Base-by-base conservation (phyloP, 106 monocot species). In the Vanilla planifolia region DNA sequence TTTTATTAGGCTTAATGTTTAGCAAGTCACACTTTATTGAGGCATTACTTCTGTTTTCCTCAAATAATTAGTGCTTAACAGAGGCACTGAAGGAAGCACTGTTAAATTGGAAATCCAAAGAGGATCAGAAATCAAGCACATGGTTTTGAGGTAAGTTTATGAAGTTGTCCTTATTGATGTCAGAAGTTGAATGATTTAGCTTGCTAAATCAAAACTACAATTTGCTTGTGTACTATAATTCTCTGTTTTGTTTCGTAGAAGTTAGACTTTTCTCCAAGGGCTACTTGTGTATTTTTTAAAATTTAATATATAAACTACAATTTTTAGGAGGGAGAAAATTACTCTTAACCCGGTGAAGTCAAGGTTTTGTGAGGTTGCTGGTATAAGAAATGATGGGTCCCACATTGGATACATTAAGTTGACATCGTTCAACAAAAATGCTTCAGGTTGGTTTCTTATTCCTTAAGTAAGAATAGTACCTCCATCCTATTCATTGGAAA, bases 361-460 rank as follows among this genome's bases (percentile, higher is more conserved):
- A 39, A 86, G 78, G 35, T 30, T 98, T 34, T 98, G 96, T 72
- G 87, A 98, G 72, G 73, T 86, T 69, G 15, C 78, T 67, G 73
- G 66, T 17, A 26, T 60, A 26, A 89, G 73, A 67, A 85, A 67
- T 34, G 76, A 84, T 30, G 66, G 56, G 42, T 70, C 79, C 35
- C 87, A 51, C 67, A 77, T 98, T 70, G 91, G 96, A 41, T 98
- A 98, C 62, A 98, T 91, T 44, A 98, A 85, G 67, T 64, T 98
- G 51, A 82, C 87, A 70, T 75, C 90, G 22, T 98, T 98, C 71
- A 98, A 91, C 70, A 84, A 91, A 67, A 98, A 98, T 84, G 75
- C 96, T 55, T 87, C 96, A 68, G 96, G 96, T 98, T 62, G 53
- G 68, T 68, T 24, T 33, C 62, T 51, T 37, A 0, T 37, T 10